Evolutionary conservation across 768 basidiomycete genomes (phyloP).

Genomic region (Pulveroboletus sp.): DNA sequence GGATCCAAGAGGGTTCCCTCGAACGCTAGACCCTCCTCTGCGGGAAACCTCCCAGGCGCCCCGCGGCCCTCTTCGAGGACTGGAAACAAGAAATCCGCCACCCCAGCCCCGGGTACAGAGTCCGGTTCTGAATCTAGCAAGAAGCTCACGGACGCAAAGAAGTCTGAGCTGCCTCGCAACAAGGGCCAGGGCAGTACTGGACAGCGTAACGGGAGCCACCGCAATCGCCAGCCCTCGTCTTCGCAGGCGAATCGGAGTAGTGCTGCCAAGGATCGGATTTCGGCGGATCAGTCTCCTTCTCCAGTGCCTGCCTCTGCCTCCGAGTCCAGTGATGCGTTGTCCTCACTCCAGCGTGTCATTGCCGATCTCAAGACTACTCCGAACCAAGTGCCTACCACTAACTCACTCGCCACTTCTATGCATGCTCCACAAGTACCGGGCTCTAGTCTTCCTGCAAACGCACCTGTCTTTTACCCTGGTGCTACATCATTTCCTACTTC

Average conservation of each 20-base stretch:
- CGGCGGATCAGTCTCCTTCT: slow-evolving; percentile 35
- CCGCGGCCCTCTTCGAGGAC: slow-evolving; percentile 60
- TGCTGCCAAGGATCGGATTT: slow-evolving; percentile 42
- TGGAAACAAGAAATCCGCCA: slow-evolving; percentile 54
- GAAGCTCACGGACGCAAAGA: slow-evolving; percentile 52
- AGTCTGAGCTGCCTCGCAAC: slow-evolving; percentile 47
- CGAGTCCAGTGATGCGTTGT: slow-evolving; percentile 75
- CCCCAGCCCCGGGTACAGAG: slow-evolving; percentile 43
- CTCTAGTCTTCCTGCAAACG: slow-evolving; percentile 59
- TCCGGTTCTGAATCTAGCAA: slow-evolving; percentile 72
- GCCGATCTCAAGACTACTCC: slow-evolving; percentile 85
- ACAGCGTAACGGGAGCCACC: slow-evolving; percentile 45
- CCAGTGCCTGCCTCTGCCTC: slow-evolving; percentile 48
- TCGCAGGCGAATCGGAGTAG: slow-evolving; percentile 55
- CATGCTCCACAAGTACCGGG: slow-evolving; percentile 40
- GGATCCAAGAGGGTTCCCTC: slow-evolving; percentile 57
- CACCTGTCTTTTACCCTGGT: slow-evolving; percentile 72
- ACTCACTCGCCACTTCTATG: slow-evolving; percentile 39
- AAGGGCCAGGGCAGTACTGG: slow-evolving; percentile 47
- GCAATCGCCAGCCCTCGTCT: slow-evolving; percentile 55
- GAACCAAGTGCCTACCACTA: slow-evolving; percentile 38
- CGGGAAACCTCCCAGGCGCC: slow-evolving; percentile 40
- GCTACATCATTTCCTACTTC: slow-evolving; percentile 50
- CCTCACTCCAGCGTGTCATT: slow-evolving; percentile 89
- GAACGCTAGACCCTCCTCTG: slow-evolving; percentile 37